phyloP scores from a whole-genome alignment of 225 moss, liverwort and hornwort species.

The Climacium dendroides region DNA sequence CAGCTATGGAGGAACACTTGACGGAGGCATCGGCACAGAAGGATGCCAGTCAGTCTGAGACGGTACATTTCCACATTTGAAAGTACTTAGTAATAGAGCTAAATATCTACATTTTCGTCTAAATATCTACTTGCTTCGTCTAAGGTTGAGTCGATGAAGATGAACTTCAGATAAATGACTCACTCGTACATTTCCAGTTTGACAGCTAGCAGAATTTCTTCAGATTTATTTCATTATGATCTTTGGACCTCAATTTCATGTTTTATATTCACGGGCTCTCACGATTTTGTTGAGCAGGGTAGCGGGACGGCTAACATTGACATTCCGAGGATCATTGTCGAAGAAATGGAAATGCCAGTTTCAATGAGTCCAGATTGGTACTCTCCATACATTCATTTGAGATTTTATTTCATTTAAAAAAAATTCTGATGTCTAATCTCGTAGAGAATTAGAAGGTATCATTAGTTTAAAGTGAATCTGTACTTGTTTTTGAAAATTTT shows the following conservation, averaged over 20 bases:
- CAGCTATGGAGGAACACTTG: constrained; percentile 31
- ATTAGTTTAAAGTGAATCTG: not conserved
- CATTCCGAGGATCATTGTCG: constrained; percentile 5
- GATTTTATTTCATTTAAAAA: too few species aligned
- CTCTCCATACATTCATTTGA: not conserved
- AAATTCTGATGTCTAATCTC: not conserved
- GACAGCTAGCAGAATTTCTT: not conserved
- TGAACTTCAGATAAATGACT: not conserved
- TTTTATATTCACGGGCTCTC: not conserved
- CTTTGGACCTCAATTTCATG: not conserved
- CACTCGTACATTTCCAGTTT: not conserved
- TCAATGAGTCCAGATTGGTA: constrained; percentile 46
- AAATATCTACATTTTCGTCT: not conserved
- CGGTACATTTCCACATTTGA: not conserved
- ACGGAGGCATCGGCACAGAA: constrained; percentile 33
- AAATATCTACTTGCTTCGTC: not conserved
- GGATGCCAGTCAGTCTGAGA: not conserved
- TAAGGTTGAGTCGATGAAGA: not conserved
- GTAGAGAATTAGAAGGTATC: not conserved
- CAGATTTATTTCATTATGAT: not conserved
- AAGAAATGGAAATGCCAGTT: constrained; percentile 17
- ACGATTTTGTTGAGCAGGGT: not conserved
- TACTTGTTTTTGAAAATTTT: not conserved
- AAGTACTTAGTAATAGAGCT: not conserved
- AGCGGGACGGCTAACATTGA: constrained; percentile 7